phyloP scores from a whole-genome alignment of 805 yeast genomes.

The Candida piceae region DNA sequence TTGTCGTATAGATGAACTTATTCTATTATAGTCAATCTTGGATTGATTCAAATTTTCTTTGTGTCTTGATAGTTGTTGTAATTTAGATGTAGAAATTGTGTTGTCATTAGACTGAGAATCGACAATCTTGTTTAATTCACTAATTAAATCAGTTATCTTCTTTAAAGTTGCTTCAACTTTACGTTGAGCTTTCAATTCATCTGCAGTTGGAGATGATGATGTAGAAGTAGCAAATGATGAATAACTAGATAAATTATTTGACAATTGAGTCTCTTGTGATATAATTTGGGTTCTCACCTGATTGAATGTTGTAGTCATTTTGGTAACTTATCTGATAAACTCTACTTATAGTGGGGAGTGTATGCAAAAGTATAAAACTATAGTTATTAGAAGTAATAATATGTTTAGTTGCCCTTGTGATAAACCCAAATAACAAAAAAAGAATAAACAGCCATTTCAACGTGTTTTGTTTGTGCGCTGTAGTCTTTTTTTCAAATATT shows the following conservation, averaged over 20 bases:
- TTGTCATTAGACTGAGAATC: constrained; percentile 36
- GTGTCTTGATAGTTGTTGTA: constrained; percentile 80
- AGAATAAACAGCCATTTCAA: no score
- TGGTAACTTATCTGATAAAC: no score
- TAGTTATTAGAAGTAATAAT: no score
- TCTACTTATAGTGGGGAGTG: no score
- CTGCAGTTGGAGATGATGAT: constrained; percentile 41
- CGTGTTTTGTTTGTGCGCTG: no score
- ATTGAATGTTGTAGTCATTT: constrained; percentile 43
- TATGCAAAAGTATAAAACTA: no score
- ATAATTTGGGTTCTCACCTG: constrained; percentile 67
- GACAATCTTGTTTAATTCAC: constrained; percentile 45
- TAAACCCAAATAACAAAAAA: no score
- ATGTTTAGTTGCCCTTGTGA: no score
- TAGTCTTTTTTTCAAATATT: no score
- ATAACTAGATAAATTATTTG: constrained; percentile 44
- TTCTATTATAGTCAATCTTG: constrained; percentile 53
- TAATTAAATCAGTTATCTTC: constrained; percentile 48
- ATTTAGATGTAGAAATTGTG: constrained; percentile 61
- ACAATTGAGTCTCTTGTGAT: constrained; percentile 66
- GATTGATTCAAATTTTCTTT: constrained; percentile 72
- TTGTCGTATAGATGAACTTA: constrained; percentile 40
- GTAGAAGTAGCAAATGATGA: constrained; percentile 52
- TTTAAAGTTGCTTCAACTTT: constrained; percentile 49
- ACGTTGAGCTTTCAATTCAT: constrained; percentile 41